Conservation (phyloP, 805 yeast genomes). For the Crinitomyces ghanaensis region DNA sequence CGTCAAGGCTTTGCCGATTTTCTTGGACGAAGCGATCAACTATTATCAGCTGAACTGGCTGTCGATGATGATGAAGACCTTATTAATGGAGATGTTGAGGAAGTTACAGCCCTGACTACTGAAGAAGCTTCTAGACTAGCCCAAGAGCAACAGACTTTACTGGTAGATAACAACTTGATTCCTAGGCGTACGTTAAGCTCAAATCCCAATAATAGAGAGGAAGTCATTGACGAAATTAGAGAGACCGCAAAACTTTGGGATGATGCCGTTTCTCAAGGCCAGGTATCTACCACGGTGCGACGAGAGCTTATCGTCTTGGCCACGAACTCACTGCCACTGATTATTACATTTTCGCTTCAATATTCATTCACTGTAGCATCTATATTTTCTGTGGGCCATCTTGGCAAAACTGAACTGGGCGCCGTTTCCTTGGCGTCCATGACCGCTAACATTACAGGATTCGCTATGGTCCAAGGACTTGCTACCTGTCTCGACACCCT, state of each 20-base stretch:
- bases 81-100: conserved; percentile 18
- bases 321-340: conserved; percentile 38
- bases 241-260: conserved; percentile 22
- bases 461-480: conserved; percentile 71
- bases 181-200: no score
- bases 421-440: conserved; percentile 76
- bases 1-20: conserved; percentile 17
- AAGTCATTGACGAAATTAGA: conserved; percentile 11
- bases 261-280: conserved; percentile 22
- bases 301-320: conserved; percentile 22
- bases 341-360: conserved; percentile 59
- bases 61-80: conserved; percentile 9
- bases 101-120: conserved; percentile 17
- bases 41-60: conserved; percentile 1
- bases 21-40: conserved; percentile 6
- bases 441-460: conserved; percentile 68
- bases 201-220: conserved; percentile 1
- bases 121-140: conserved; percentile 20
- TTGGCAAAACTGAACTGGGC: conserved; percentile 69
- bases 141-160: conserved; percentile 22
- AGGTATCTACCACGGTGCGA: conserved; percentile 16
- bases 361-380: conserved; percentile 67
- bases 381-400: conserved; percentile 70
- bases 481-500: conserved; percentile 74
- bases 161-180: conserved; percentile 15